phyloP scores from a whole-genome alignment of 2,329 filamentous ascomycete species.

The Claviceps africana region DNA sequence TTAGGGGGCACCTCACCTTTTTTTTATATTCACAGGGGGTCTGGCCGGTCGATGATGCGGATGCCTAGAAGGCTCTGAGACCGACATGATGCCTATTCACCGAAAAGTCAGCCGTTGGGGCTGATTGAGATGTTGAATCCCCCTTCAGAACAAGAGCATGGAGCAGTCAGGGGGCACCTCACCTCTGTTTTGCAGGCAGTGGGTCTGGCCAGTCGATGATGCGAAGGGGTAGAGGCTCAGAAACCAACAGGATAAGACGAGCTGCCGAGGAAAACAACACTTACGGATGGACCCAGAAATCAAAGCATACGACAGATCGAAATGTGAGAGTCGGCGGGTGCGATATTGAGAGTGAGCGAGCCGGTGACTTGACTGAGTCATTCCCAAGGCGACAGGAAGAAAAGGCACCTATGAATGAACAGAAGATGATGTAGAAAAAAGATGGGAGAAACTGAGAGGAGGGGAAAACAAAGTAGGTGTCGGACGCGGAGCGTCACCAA shows the following conservation, averaged over 20 bases:
- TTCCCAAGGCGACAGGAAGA: background rate
- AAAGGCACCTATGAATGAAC: background rate
- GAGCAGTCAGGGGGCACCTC: background rate
- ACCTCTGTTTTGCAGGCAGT: background rate
- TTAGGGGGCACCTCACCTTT: too few species aligned
- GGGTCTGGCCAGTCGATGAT: background rate
- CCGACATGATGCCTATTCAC: background rate
- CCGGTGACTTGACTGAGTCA: too few species aligned
- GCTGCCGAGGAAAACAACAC: background rate
- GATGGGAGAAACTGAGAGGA: background rate
- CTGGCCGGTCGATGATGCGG: too few species aligned
- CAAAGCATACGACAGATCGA: background rate
- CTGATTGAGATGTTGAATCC: background rate
- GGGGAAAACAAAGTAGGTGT: background rate
- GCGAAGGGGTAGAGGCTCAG: background rate
- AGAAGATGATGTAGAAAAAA: background rate
- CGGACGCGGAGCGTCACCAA: background rate
- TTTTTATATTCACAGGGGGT: too few species aligned
- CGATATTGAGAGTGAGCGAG: too few species aligned
- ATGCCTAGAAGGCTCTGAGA: too few species aligned
- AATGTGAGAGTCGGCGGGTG: background rate
- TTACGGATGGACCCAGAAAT: background rate
- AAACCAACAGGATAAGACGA: background rate
- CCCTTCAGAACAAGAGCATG: background rate
- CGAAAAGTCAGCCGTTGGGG: background rate